Evolutionary conservation across 1,139 yeast species (phyloP), one percentile per base, ranked within the genome.

Genomic region (Magnusiomyces clavatus): DNA sequence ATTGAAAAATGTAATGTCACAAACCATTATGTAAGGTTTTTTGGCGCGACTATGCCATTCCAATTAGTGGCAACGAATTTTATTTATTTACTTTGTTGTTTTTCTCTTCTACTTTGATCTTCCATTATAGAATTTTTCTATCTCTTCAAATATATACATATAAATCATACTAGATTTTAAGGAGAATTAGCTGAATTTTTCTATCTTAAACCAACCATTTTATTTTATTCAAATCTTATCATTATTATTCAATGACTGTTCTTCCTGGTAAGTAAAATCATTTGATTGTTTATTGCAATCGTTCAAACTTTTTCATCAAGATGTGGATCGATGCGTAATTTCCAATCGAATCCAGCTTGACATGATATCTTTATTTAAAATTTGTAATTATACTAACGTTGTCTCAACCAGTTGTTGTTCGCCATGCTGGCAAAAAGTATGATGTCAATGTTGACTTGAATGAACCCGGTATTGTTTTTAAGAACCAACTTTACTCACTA

Each of bases 391-490:
- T 24, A 24, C 31, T 24, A 24, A 24, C 31, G 8, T 24, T 24
- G 8, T 24, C 8, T 2, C 29, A n/a, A 29, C 46, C 53, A 71
- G 80, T 81, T 47, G 72, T 74, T 48, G 83, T 90, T 54, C 87
- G 86, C 65, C 90, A 90, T 69, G 82, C 95, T 1, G 97, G 97
- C 41, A 88, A 88, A 64, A 74, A 80, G 3, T 82, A 86, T 68
- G 85, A 86, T 19, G 74, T 92, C 42, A 81, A 79, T 31, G 73
- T 90, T 49, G 77, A 74, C 37, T 70, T 74, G 3, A 63, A 65
- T 6, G 68, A 68, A 51, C 63, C 68, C 1, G 97, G 94, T 1
- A 68, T 75, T n/a, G 78, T 77, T 19, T 78, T 92, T 66, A 90
- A 88, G 65, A 70, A 74, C 54, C 83, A 83, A 68, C 81, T 92